phyloP scores from a whole-genome alignment of 257 asterid genomes.

The Lycium ferocissimum region DNA sequence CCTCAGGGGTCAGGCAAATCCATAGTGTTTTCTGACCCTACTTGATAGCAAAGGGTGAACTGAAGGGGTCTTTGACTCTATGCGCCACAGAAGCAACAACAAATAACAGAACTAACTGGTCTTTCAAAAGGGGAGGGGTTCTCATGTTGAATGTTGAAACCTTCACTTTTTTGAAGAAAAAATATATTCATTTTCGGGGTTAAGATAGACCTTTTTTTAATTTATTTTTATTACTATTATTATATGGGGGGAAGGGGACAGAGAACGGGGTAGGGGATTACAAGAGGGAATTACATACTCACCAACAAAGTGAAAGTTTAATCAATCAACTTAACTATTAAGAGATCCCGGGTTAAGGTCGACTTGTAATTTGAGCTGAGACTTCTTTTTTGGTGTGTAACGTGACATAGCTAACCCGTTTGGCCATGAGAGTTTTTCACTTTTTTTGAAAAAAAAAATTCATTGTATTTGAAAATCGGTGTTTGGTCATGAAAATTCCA shows the following conservation, averaged over 20 bases:
- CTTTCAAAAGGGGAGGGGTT: not conserved
- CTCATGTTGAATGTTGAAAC: not conserved
- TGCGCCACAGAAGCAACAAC: not conserved
- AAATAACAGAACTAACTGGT: not conserved
- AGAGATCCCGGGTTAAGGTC: not conserved
- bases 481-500: too few species aligned
- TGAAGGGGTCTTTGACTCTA: conserved; percentile 21
- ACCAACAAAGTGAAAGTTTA: not conserved
- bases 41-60: not conserved
- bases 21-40: not conserved
- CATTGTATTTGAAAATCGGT: too few species aligned
- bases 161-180: not conserved
- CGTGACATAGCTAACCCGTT: not conserved
- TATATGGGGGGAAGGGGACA: not conserved
- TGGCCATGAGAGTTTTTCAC: too few species aligned
- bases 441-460: too few species aligned
- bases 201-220: not conserved
- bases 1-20: conserved; percentile 1
- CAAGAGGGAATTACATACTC: not conserved
- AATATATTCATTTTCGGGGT: not conserved
- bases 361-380: not conserved
- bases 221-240: not conserved
- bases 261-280: too few species aligned
- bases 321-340: not conserved
- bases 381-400: not conserved